A percentile compares a stretch with the other conserved stretches of the same genome.
These are phyloP conservation scores for Gastrolobium villosum DNA, from an alignment of 306 rosid species.

Conservation along the genomic window DNA sequence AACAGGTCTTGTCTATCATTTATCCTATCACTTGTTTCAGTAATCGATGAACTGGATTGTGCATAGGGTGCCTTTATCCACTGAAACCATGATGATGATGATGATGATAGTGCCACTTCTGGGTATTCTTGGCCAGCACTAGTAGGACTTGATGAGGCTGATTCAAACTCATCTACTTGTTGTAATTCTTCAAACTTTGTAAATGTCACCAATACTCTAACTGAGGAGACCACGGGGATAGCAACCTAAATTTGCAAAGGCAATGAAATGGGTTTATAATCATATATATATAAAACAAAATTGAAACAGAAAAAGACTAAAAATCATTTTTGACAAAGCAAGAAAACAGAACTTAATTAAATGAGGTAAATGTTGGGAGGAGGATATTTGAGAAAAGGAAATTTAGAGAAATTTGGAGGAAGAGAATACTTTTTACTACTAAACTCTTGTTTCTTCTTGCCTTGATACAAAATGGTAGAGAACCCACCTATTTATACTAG, in stretches of 20 bases:
- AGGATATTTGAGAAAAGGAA: too few species aligned
- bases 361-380: too few species aligned
- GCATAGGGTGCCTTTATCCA: constrained; percentile 70
- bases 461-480: too few species aligned
- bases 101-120: constrained; percentile 44
- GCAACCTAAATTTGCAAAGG: constrained; percentile 70
- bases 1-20: constrained; percentile 69
- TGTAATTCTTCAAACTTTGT: constrained; percentile 88
- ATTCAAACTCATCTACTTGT: constrained; percentile 73
- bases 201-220: constrained; percentile 84
- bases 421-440: too few species aligned
- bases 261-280: not conserved
- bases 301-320: not conserved
- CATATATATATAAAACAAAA: constrained; percentile 11
- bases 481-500: too few species aligned
- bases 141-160: constrained; percentile 94
- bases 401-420: too few species aligned
- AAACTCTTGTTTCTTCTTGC: too few species aligned
- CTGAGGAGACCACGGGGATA: constrained; percentile 87
- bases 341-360: too few species aligned
- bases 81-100: constrained; percentile 80
- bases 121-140: constrained; percentile 62
- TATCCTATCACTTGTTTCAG: constrained; percentile 59
- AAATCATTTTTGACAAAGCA: too few species aligned
- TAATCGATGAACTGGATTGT: constrained; percentile 46